phyloP scores from a whole-genome alignment of 257 asterid genomes.

The Gentiana dahurica region DNA sequence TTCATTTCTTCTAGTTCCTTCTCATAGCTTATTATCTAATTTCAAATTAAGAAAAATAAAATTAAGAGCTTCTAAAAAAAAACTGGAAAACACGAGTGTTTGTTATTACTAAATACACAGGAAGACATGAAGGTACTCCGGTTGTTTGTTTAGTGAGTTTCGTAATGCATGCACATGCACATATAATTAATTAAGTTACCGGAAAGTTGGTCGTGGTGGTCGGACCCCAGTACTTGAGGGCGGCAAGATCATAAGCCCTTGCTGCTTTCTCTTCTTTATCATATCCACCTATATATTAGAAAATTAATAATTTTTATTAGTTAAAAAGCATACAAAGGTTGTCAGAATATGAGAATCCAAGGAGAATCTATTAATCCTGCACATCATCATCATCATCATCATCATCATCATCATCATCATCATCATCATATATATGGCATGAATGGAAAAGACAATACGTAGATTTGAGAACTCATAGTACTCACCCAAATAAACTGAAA shows the following conservation, averaged over 20 bases:
- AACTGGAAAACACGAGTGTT: too few species aligned
- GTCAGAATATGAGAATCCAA: slow-evolving; percentile 32
- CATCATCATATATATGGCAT: slow-evolving; percentile 1
- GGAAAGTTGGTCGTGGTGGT: slow-evolving; percentile 82
- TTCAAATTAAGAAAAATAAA: too few species aligned
- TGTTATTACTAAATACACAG: neutral
- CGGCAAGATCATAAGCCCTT: slow-evolving; percentile 90
- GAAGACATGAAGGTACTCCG: too few species aligned
- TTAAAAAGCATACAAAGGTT: slow-evolving; percentile 6
- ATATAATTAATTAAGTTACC: slow-evolving; percentile 17
- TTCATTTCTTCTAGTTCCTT: slow-evolving; percentile 77
- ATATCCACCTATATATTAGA: slow-evolving; percentile 53
- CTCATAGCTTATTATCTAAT: slow-evolving; percentile 53
- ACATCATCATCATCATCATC: neutral
- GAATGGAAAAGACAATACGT: neutral
- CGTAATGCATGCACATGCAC: neutral
- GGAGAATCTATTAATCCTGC: slow-evolving; percentile 21
- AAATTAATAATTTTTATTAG: neutral
- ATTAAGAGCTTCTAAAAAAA: neutral
- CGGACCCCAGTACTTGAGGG: slow-evolving; percentile 89
- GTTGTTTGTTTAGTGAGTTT: too few species aligned
- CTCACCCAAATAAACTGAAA: slow-evolving; percentile 85
- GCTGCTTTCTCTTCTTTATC: slow-evolving; percentile 94
- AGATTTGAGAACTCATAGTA: slow-evolving; percentile 6
- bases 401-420: neutral